These are phyloP conservation scores for Hygrophorus russula DNA, from an alignment of 768 basidiomycete species.

Conservation along the genomic window DNA sequence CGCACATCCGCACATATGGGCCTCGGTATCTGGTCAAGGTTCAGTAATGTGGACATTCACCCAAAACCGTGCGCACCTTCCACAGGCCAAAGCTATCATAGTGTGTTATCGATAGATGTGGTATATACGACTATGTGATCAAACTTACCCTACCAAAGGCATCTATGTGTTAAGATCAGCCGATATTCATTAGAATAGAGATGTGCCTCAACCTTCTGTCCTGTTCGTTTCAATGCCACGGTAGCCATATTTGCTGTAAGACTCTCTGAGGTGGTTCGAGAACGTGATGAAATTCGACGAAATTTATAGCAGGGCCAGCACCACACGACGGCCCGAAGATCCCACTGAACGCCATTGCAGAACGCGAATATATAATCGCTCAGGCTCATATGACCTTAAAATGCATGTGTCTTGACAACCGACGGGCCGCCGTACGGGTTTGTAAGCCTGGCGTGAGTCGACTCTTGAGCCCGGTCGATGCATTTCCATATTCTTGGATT, in stretches of 20 bases:
- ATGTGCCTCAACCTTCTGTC: background rate
- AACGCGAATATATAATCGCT: too few relatives aligned
- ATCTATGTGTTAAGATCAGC: constrained; percentile 28
- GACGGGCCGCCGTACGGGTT: background rate
- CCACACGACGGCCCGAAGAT: too few relatives aligned
- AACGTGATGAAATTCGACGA: too few relatives aligned
- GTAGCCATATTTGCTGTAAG: too few relatives aligned
- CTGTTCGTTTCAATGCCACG: too few relatives aligned
- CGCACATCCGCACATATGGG: constrained; percentile 48
- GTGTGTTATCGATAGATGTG: constrained; percentile 5
- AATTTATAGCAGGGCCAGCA: too few relatives aligned
- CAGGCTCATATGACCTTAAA: too few relatives aligned
- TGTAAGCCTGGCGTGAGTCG: too few relatives aligned
- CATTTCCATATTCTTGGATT: constrained; percentile 70
- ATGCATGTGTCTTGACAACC: background rate
- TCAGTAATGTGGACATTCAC: constrained; percentile 17
- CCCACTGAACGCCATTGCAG: too few relatives aligned
- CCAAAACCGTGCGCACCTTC: constrained; percentile 39
- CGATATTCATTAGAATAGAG: constrained; percentile 12
- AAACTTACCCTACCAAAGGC: constrained; percentile 57
- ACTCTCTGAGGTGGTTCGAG: too few relatives aligned
- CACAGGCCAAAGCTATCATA: constrained; percentile 51
- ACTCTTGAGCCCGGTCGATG: too few relatives aligned
- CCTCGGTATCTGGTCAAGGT: constrained; percentile 44
- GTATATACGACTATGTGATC: background rate